A percentile compares a stretch with the other conserved stretches of the same genome.
These are phyloP conservation scores for Aspergillus brasiliensis DNA, from an alignment of 2,329 filamentous ascomycete species.

Conservation along the genomic window DNA sequence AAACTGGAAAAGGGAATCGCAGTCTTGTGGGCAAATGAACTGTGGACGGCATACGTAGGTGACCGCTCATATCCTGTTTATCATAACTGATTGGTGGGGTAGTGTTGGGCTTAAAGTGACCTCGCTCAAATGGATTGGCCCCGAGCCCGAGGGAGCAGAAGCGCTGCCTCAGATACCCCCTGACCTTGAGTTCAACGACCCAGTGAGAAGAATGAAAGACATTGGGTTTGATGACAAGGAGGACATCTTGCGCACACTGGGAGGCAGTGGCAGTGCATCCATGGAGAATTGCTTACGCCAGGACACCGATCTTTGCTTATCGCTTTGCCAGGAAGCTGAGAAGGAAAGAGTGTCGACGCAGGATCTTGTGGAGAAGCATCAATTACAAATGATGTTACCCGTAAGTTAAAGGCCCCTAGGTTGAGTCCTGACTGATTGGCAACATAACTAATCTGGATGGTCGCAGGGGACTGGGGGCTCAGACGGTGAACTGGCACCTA, in stretches of 20 bases:
- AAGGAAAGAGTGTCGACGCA: constrained; percentile 27
- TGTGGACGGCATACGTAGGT: constrained; percentile 45
- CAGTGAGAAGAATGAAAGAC: constrained; percentile 25
- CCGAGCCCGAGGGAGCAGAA: constrained; percentile 27
- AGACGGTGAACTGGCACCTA: constrained; percentile 32
- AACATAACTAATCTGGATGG: constrained; percentile 14
- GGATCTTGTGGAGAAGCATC: constrained; percentile 30
- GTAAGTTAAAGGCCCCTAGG: constrained; percentile 10
- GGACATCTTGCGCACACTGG: not conserved
- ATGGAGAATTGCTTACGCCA: not conserved
- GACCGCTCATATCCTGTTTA: not conserved
- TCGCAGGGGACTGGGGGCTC: constrained; percentile 24
- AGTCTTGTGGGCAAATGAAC: constrained; percentile 36
- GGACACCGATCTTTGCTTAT: not conserved
- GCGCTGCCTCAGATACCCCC: constrained; percentile 28
- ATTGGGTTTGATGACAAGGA: constrained; percentile 27
- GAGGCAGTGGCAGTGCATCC: not conserved
- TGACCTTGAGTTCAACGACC: constrained; percentile 34
- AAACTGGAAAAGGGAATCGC: constrained; percentile 41
- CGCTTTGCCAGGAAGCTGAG: constrained; percentile 3
- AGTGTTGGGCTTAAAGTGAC: constrained; percentile 40
- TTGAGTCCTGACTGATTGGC: not conserved
- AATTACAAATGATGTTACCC: constrained; percentile 36
- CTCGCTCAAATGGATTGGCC: constrained; percentile 35
- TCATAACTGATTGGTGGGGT: constrained; percentile 14